Conservation (phyloP, 139 green algal genomes). For the Chlamydomonas sp. region DNA sequence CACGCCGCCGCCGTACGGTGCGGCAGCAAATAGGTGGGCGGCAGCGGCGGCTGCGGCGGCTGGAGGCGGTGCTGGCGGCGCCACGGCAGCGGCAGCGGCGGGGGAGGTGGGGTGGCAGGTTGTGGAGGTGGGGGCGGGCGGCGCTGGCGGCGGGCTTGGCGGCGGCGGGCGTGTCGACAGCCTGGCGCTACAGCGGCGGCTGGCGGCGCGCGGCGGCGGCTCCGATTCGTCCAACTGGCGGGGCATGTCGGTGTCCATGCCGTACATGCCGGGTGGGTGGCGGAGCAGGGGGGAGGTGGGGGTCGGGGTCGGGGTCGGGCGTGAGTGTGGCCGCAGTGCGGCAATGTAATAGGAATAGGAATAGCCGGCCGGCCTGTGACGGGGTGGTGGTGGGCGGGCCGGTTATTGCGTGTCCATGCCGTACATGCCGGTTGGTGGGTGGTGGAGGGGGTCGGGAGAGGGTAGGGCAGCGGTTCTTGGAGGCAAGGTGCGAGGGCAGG, state of each 20-base stretch:
- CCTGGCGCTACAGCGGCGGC: constrained; percentile 33
- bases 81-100: background rate
- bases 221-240: constrained; percentile 57
- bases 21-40: background rate
- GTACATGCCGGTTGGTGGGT: background rate
- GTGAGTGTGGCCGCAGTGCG: background rate
- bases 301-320: background rate
- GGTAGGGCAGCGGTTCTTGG: no score
- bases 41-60: background rate
- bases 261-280: constrained; percentile 68
- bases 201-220: constrained; percentile 12
- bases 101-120: constrained; percentile 18
- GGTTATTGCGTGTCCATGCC: background rate
- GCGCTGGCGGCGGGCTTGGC: background rate
- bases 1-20: constrained; percentile 1
- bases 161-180: constrained; percentile 3
- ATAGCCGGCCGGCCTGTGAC: background rate
- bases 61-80: background rate
- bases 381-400: background rate
- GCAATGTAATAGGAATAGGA: background rate
- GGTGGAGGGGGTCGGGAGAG: background rate
- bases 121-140: background rate
- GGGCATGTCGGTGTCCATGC: constrained; percentile 65
- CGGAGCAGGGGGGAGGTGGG: background rate
- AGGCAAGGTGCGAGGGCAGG: no score